Base-by-base conservation (phyloP, 768 basidiomycete species). In the Leccinum disarticulatum region DNA sequence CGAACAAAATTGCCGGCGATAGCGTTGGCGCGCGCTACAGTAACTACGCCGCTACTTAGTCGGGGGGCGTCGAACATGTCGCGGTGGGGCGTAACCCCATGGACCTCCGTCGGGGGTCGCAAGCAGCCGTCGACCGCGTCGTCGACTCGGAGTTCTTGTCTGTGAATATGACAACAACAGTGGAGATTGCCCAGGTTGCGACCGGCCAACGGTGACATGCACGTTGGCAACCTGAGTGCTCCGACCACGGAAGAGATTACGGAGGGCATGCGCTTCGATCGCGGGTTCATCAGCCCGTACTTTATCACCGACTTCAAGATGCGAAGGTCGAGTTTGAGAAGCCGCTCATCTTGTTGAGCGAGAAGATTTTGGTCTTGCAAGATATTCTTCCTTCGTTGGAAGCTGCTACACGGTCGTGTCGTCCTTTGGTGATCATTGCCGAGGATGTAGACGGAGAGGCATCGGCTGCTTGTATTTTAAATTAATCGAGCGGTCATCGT, bases 241-340 rank as follows among this genome's bases (percentile, higher is more conserved):
- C 93, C 93, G 72, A 96, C 96, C 2, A 99, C 97, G 96, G 96
- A 98, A 79, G 96, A 99, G 75, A 95, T 99, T 70, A 98, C 96
- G 27, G 96, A 99, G 79, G 96, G 96, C 76, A 99, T 99, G 96
- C 88, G 95, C 70, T 98, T 99, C 79, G 96, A 99, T 84, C 91
- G 96, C 56, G 96, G 96, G 22, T 98, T 86, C 83, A 96, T 98
- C 77, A 94, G 92, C 1, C 93, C 95, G 1, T 98, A 98, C 85
- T 97, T 98, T 75, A 87, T 99, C 77, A 98, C 96, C 64, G 94
- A 99, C 79, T 90, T 22, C 22, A 22, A 22, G 22, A 22, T 22
- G 22, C 22, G 22, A 22, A 22, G 22, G 22, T 95, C 81, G 95
- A 98, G 74, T 91, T 97, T 64, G 96, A 99, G 80, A 98, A 98